Percentiles rank a stretch among this genome's conserved stretches.
These are phyloP conservation scores for Rhododendron molle DNA, from an alignment of 148 eudicot species.

Conservation along the genomic window DNA sequence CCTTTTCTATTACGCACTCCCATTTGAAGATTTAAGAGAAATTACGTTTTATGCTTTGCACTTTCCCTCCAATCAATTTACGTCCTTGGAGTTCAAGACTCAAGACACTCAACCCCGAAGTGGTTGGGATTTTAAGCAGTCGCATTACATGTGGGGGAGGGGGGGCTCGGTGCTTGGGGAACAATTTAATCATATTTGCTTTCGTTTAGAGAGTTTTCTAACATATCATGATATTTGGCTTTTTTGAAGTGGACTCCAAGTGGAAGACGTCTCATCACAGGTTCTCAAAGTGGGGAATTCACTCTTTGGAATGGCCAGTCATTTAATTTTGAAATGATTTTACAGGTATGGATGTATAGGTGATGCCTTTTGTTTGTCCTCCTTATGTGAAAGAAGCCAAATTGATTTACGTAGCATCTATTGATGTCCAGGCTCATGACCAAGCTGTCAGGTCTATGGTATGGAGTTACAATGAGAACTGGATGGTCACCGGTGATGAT, in stretches of 20 bases:
- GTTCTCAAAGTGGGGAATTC: slow-evolving; percentile 97
- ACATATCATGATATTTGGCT: slow-evolving; percentile 22
- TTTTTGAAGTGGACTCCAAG: slow-evolving; percentile 88
- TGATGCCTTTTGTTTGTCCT: background rate
- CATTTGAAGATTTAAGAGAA: background rate
- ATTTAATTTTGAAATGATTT: slow-evolving; percentile 97
- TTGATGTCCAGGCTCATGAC: slow-evolving; percentile 80
- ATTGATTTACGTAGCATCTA: background rate
- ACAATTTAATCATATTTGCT: background rate
- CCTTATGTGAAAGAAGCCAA: background rate
- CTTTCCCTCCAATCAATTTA: background rate
- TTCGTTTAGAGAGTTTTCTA: background rate
- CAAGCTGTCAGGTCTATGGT: slow-evolving; percentile 97
- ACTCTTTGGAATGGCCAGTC: slow-evolving; percentile 98
- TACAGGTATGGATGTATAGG: slow-evolving; percentile 56
- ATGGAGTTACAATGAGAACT: slow-evolving; percentile 97
- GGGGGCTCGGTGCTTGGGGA: background rate
- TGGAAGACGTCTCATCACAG: slow-evolving; percentile 97
- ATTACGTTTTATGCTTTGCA: background rate
- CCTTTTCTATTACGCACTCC: background rate
- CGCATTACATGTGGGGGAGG: background rate
- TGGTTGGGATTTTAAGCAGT: background rate
- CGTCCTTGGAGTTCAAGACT: background rate
- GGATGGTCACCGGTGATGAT: slow-evolving; percentile 99
- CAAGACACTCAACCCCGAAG: background rate